Conservation (phyloP, 768 basidiomycete genomes). For the Mycena alexandri region DNA sequence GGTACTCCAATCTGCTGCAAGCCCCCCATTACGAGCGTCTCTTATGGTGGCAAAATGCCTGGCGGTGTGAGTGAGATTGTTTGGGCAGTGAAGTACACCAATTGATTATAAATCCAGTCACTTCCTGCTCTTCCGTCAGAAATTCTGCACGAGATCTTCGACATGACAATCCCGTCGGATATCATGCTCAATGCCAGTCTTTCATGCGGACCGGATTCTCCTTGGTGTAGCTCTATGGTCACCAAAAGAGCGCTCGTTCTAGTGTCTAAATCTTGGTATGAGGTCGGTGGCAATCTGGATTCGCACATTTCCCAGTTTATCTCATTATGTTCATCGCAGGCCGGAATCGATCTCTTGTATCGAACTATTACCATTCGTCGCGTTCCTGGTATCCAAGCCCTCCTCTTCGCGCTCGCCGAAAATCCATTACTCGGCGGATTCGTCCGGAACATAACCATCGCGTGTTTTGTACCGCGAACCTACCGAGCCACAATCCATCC, state of each 20-base stretch:
- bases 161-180: not conserved
- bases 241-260: not conserved
- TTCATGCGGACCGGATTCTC: not conserved
- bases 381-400: not conserved
- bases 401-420: not conserved
- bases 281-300: not conserved
- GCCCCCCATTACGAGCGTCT: not conserved
- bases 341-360: slow-evolving; percentile 13
- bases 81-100: not conserved
- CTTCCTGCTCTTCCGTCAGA: not conserved
- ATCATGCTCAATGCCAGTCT: not conserved
- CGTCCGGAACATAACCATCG: not conserved
- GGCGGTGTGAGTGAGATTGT: not conserved
- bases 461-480: not conserved
- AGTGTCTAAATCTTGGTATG: slow-evolving; percentile 2
- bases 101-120: not conserved
- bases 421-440: not conserved
- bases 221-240: slow-evolving; percentile 9
- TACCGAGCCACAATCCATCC: not conserved
- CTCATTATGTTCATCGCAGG: not conserved
- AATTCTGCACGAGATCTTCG: not conserved
- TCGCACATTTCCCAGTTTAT: not conserved
- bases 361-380: not conserved
- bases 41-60: not conserved
- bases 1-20: not conserved